Percentiles rank a stretch among this genome's conserved stretches.
phyloP scores from a whole-genome alignment of 1,284 basidiomycete genomes.

The Trametes hirsuta region DNA sequence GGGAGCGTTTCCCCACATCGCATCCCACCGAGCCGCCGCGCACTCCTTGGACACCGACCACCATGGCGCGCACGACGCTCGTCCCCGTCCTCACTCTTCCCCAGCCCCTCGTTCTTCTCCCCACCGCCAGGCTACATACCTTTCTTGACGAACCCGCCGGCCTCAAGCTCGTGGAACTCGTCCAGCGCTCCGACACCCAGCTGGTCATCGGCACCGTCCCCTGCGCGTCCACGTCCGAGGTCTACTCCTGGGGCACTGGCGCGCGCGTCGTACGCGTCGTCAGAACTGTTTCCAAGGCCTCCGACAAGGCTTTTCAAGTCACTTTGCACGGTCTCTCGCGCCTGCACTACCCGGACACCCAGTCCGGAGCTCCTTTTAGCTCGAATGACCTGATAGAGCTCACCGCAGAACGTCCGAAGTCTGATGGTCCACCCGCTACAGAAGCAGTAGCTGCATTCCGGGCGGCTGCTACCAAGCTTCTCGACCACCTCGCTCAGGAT shows the following conservation, averaged over 20 bases:
- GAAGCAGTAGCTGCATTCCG: constrained; percentile 69
- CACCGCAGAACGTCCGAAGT: constrained; percentile 52
- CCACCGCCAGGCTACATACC: constrained; percentile 64
- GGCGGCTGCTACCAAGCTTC: constrained; percentile 60
- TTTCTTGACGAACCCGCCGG: constrained; percentile 60
- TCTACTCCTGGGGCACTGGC: constrained; percentile 46
- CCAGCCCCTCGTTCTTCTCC: constrained; percentile 68
- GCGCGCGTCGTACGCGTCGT: constrained; percentile 68
- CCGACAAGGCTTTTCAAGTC: constrained; percentile 52
- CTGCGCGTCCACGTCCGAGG: constrained; percentile 39
- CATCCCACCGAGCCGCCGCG: no score
- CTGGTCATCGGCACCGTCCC: constrained; percentile 71
- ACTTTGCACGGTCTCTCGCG: constrained; percentile 69
- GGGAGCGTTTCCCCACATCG: constrained; percentile 6
- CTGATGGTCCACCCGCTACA: constrained; percentile 49
- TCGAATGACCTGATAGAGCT: constrained; percentile 41
- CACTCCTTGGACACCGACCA: constrained; percentile 1
- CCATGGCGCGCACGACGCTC: constrained; percentile 34
- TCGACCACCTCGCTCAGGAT: constrained; percentile 69
- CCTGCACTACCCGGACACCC: constrained; percentile 45
- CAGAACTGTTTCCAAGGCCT: constrained; percentile 39
- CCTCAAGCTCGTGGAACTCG: constrained; percentile 39
- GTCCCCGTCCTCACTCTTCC: constrained; percentile 65
- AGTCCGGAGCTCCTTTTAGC: constrained; percentile 28
- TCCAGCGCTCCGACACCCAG: constrained; percentile 63